These are phyloP conservation scores for Blastocystis sp. DNA, from an alignment of 352 stramenopile genomes.

Conservation along the genomic window DNA sequence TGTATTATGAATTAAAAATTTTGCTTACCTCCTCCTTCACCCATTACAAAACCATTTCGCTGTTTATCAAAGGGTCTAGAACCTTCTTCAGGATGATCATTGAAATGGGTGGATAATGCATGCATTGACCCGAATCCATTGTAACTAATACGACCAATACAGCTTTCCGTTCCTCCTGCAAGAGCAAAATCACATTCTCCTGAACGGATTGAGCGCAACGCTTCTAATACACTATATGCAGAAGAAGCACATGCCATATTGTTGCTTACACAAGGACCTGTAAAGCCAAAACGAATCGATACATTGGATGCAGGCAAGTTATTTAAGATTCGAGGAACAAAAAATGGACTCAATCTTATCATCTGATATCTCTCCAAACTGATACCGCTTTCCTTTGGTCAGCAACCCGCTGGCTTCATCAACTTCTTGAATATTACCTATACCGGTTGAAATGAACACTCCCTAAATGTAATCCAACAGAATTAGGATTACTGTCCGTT, in stretches of 20 bases:
- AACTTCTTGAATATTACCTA: constrained; percentile 82
- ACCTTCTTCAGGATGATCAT: constrained; percentile 82
- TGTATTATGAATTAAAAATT: not conserved
- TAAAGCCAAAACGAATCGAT: constrained; percentile 83
- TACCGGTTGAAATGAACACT: constrained; percentile 80
- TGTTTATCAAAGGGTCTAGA: constrained; percentile 90
- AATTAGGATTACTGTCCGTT: not conserved
- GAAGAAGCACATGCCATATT: constrained; percentile 92
- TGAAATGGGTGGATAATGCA: constrained; percentile 89
- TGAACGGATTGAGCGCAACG: constrained; percentile 79
- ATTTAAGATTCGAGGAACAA: constrained; percentile 86
- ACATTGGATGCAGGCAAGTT: constrained; percentile 87
- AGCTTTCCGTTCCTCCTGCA: constrained; percentile 88
- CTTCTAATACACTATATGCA: constrained; percentile 92
- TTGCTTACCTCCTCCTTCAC: constrained; percentile 77
- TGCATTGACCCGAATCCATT: constrained; percentile 90
- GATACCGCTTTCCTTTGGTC: not conserved
- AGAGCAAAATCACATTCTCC: constrained; percentile 74
- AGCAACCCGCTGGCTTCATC: constrained; percentile 10
- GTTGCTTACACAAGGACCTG: constrained; percentile 93
- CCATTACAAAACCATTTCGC: constrained; percentile 95
- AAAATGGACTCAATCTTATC: constrained; percentile 76
- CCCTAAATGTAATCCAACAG: constrained; percentile 71
- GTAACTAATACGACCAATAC: constrained; percentile 86
- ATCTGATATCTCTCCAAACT: not conserved